Base-by-base conservation (phyloP, 495 filamentous ascomycete species). In the Xeromyces bisporus region DNA sequence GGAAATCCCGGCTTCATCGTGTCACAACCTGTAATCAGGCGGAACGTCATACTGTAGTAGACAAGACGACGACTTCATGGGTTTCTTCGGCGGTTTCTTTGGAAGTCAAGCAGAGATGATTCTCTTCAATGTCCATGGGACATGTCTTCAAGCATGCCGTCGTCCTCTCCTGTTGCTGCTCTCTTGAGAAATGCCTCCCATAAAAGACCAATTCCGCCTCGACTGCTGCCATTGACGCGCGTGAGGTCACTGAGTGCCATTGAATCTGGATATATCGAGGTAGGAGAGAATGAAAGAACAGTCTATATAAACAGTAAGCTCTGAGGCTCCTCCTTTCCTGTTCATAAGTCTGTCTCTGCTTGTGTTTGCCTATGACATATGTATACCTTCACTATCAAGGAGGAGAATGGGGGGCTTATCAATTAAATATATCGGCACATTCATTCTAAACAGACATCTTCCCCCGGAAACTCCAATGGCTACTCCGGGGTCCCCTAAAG, bases 221-320 rank as follows among this genome's bases (percentile, higher is more conserved):
- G 15, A 15, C 14, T 7, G 3, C 16, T 15, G 11, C 14, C 16
- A 3, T 28, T 5, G 6, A 34, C 28, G 29, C 13, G 28, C 12
- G 9, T 20, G 32, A 43, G 42, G 14, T 35, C 7, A 31, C 28
- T 36, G 18, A 50, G 48, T 18, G 43, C 45, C 26, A 42, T 60
- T 15, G 42, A 50, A 24, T 41, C 50, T 31, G 87, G 89, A 2
- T 85, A 93, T 46, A 92, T 97, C 36, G 51, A 66, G 13, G 48
- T 77, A 4, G 60, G 50, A 1, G 51, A 73, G 1, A 77, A 78
- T 35, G 83, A 94, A 55, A 75, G 73, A 0, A 73, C 94, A 15
- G 42, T 97, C 5, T 97, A 86, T 53, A 73, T 97, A 38, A 83
- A 92, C 46, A 93, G 83, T 91, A 53, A 44, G 73, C 51, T 2